A percentile compares a stretch with the other conserved stretches of the same genome.
Evolutionary conservation across 352 stramenopile genomes (phyloP).

Genomic region (Pythium pyrilobum): DNA sequence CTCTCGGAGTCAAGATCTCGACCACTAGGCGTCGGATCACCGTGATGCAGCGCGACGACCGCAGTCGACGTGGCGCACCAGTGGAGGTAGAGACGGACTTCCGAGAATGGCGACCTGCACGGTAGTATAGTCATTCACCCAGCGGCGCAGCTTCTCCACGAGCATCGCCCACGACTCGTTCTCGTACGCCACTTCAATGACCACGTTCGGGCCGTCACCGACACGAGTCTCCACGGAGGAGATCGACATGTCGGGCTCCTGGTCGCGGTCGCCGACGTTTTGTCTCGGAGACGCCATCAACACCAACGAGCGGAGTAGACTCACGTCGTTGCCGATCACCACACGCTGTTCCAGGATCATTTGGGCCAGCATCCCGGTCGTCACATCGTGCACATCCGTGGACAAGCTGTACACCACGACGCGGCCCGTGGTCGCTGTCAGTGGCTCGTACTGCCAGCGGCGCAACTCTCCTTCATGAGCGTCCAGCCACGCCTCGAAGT

Average conservation of each 20-base stretch:
- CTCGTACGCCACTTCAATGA: not conserved
- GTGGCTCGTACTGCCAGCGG: conserved; percentile 18
- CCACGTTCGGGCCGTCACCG: not conserved
- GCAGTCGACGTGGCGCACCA: no score
- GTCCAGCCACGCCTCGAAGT: conserved; percentile 7
- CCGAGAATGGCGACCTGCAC: no score
- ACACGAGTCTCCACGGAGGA: conserved; percentile 2
- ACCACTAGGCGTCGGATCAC: no score
- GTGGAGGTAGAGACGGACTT: no score
- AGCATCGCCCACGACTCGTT: conserved; percentile 2
- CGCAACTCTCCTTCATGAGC: conserved; percentile 7
- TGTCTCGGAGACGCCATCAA: not conserved
- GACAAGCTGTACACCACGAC: not conserved
- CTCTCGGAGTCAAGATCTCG: no score
- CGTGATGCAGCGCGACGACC: no score
- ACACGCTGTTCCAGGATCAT: not conserved
- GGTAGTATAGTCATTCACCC: no score
- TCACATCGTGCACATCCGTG: not conserved
- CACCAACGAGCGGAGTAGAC: not conserved
- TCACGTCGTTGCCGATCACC: not conserved
- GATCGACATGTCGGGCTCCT: conserved; percentile 8
- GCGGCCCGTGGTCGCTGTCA: not conserved
- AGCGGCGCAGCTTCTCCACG: conserved; percentile 11
- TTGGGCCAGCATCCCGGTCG: not conserved
- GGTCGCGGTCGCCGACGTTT: conserved; percentile 3